These are phyloP conservation scores for Solanum okadae DNA, from an alignment of 257 asterid species.

Conservation along the genomic window DNA sequence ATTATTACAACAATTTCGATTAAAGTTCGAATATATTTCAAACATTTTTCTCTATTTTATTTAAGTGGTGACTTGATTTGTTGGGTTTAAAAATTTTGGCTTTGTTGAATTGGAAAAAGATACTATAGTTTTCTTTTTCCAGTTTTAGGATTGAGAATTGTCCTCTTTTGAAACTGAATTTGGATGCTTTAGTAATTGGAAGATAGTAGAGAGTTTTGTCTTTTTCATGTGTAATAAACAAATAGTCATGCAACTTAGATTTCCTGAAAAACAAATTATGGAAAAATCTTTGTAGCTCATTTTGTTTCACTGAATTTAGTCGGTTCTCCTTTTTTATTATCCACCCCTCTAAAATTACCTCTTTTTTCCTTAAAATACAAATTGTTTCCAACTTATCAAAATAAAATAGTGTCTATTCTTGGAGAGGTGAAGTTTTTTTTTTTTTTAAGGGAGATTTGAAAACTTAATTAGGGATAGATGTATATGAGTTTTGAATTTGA, in stretches of 20 bases:
- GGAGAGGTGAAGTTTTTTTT: background rate
- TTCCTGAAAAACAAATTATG: no score
- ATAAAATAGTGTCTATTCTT: background rate
- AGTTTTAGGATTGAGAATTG: background rate
- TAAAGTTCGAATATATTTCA: no score
- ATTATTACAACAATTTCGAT: no score
- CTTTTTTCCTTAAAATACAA: background rate
- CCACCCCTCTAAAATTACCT: background rate
- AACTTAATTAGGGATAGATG: background rate
- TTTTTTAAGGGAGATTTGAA: no score
- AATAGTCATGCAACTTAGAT: no score
- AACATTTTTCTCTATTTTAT: no score
- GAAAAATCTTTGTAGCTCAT: no score
- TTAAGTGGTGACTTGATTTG: background rate
- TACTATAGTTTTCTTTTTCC: no score
- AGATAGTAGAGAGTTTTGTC: background rate
- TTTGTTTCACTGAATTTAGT: background rate
- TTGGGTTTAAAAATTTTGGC: background rate
- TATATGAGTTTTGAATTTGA: background rate
- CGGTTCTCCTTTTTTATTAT: background rate
- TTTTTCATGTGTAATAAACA: background rate
- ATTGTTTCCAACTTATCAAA: background rate
- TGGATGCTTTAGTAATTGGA: background rate
- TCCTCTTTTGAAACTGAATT: background rate
- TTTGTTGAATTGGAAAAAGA: background rate